These are phyloP conservation scores for Cutaneotrichosporon cutaneum DNA, from an alignment of 1,284 basidiomycete genomes.

Conservation along the genomic window DNA sequence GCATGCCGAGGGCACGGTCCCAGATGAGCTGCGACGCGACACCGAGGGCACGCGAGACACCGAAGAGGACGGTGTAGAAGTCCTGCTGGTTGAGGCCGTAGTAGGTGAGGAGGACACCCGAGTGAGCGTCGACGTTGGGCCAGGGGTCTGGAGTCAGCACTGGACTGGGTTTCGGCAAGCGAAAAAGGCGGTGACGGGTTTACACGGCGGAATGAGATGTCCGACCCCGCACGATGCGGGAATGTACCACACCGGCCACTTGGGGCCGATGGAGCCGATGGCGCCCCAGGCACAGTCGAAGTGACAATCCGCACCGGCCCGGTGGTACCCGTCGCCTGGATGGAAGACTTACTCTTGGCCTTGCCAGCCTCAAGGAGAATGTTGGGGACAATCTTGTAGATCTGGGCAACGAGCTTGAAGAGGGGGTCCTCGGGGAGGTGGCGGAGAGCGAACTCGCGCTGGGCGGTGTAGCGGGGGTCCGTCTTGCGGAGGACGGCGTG, in stretches of 20 bases:
- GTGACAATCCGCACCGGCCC: neutral
- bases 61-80: slow-evolving; percentile 95
- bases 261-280: slow-evolving; percentile 6
- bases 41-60: slow-evolving; percentile 91
- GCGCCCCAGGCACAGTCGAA: neutral
- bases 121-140: slow-evolving; percentile 94
- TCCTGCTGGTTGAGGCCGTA: slow-evolving; percentile 76
- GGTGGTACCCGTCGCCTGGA: slow-evolving; percentile 21
- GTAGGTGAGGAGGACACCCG: slow-evolving; percentile 87
- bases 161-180: no score
- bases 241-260: neutral
- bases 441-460: slow-evolving; percentile 89
- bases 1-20: slow-evolving; percentile 86
- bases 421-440: slow-evolving; percentile 81
- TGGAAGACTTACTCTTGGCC: slow-evolving; percentile 67
- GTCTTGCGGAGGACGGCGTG: slow-evolving; percentile 97
- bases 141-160: slow-evolving; percentile 48
- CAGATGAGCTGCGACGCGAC: slow-evolving; percentile 86
- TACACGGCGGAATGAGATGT: neutral
- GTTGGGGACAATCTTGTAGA: slow-evolving; percentile 88
- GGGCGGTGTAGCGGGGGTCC: slow-evolving; percentile 94
- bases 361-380: slow-evolving; percentile 92
- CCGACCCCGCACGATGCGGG: neutral
- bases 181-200: neutral
- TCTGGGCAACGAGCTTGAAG: slow-evolving; percentile 90